These are phyloP conservation scores for Fusarium hainanense DNA, from an alignment of 2,329 filamentous ascomycete genomes.

Conservation along the genomic window DNA sequence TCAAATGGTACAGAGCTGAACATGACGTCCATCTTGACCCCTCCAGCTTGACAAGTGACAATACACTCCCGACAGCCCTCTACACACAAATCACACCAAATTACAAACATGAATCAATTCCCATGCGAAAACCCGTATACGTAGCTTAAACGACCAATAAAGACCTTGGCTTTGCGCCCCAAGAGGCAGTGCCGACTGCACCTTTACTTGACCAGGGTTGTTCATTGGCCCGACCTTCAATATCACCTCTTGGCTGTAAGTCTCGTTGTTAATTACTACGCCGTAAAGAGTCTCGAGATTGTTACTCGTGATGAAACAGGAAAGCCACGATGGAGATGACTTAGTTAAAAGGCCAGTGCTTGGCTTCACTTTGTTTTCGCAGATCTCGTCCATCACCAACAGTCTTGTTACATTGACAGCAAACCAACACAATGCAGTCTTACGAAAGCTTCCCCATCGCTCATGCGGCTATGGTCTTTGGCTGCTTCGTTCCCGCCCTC, in stretches of 20 bases:
- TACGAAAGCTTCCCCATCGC: slow-evolving; percentile 14
- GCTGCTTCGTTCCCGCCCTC: slow-evolving; percentile 25
- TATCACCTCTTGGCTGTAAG: neutral
- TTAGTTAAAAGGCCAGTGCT: neutral
- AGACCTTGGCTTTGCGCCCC: neutral
- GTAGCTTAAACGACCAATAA: neutral
- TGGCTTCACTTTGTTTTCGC: neutral
- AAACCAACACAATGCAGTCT: neutral
- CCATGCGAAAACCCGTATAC: neutral
- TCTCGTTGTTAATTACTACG: neutral
- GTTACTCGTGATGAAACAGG: neutral
- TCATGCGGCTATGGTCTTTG: slow-evolving; percentile 25
- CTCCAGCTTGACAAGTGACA: neutral
- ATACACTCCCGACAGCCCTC: neutral
- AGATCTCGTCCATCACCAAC: neutral
- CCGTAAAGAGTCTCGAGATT: neutral
- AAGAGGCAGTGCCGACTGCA: neutral
- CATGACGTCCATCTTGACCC: neutral
- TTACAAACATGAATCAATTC: neutral
- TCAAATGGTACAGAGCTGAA: neutral
- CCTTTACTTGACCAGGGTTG: no score
- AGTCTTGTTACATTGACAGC: neutral
- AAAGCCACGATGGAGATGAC: neutral
- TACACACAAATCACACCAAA: neutral
- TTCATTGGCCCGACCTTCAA: neutral